Conservation (phyloP, 257 asterid species). For the Scutellaria baicalensis region DNA sequence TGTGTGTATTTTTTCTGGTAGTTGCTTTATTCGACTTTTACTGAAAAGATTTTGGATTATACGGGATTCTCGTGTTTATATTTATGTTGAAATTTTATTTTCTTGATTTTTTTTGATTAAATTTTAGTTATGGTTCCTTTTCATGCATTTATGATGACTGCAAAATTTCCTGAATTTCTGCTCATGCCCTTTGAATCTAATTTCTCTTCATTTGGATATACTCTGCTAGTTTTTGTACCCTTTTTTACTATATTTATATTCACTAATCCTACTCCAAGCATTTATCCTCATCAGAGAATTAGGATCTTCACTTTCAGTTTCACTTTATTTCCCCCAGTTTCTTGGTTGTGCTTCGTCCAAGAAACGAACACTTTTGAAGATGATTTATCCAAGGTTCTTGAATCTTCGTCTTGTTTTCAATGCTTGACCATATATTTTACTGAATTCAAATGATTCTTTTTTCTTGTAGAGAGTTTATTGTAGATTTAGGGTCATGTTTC, state of each 20-base stretch:
- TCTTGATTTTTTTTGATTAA: neutral
- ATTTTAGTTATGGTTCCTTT: conserved; percentile 5
- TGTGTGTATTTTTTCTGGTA: conserved; percentile 9
- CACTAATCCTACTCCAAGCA: neutral
- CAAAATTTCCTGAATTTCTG: conserved; percentile 11
- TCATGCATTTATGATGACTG: conserved; percentile 26
- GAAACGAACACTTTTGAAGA: conserved; percentile 16
- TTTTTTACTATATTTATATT: neutral
- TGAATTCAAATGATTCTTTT: neutral
- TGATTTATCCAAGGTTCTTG: conserved; percentile 3
- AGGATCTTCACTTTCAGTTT: conserved; percentile 5
- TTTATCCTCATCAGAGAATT: conserved; percentile 9
- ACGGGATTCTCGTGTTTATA: conserved; percentile 13
- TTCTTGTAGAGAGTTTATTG: neutral
- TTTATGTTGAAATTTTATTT: neutral
- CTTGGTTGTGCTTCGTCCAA: conserved; percentile 26
- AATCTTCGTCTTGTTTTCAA: conserved; percentile 16
- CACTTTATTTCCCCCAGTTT: neutral
- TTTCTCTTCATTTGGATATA: conserved; percentile 1
- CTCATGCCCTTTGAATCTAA: conserved; percentile 13
- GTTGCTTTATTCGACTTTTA: conserved; percentile 23
- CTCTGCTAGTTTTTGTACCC: neutral
- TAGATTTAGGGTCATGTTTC: neutral
- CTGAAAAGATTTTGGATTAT: conserved; percentile 3
- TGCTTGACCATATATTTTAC: neutral